phyloP scores from a whole-genome alignment of 306 rosid genomes.

The Sindora glabra region DNA sequence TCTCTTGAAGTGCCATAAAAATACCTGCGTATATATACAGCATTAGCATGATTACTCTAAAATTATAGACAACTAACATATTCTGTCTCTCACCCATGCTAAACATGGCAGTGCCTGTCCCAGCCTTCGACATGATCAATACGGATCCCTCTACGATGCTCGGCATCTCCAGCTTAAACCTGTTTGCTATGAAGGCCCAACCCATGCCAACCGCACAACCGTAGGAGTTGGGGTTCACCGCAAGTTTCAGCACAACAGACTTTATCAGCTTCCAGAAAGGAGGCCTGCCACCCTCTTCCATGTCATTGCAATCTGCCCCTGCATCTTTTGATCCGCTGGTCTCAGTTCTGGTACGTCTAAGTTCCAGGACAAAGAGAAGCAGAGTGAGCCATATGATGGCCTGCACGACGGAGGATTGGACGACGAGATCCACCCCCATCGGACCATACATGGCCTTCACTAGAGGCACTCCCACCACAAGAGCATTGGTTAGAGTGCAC shows the following conservation, averaged over 20 bases:
- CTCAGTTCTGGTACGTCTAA: constrained; percentile 42
- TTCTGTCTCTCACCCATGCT: constrained; percentile 64
- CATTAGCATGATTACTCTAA: too few species aligned
- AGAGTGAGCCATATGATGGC: constrained; percentile 80
- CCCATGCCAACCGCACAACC: constrained; percentile 68
- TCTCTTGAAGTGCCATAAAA: constrained; percentile 90
- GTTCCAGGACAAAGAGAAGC: constrained; percentile 67
- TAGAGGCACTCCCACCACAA: constrained; percentile 84
- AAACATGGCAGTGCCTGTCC: constrained; percentile 93
- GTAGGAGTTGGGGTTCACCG: constrained; percentile 72
- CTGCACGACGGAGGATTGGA: constrained; percentile 69
- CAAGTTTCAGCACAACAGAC: constrained; percentile 60
- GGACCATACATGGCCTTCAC: constrained; percentile 72
- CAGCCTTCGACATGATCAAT: constrained; percentile 79
- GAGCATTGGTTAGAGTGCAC: constrained; percentile 65
- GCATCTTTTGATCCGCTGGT: background rate
- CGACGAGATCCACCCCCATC: constrained; percentile 62
- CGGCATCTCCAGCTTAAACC: constrained; percentile 70
- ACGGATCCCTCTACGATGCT: constrained; percentile 70
- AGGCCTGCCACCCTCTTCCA: constrained; percentile 33
- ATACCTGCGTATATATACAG: constrained; percentile 45
- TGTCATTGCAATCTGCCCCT: constrained; percentile 32
- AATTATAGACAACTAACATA: background rate
- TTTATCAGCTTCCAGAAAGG: constrained; percentile 57
- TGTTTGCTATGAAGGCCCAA: constrained; percentile 76